These are phyloP conservation scores for Bacidia gigantensis DNA, from an alignment of 495 filamentous ascomycete genomes.

Conservation along the genomic window DNA sequence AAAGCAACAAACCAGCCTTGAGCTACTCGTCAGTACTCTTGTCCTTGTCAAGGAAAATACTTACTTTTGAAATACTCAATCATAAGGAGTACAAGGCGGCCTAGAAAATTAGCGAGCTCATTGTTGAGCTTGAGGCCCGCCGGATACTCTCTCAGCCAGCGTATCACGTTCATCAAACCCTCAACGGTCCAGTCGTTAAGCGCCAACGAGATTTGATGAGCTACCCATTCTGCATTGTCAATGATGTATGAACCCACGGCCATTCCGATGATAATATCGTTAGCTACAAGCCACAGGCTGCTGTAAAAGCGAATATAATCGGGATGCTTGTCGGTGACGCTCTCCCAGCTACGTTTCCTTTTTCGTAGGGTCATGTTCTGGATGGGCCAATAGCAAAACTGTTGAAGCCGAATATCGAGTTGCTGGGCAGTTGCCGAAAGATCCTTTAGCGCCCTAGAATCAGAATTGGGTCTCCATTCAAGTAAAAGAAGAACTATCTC, in stretches of 20 bases:
- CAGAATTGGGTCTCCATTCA: constrained; percentile 74
- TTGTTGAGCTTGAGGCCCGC: constrained; percentile 96
- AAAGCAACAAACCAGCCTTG: constrained; percentile 62
- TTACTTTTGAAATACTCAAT: constrained; percentile 90
- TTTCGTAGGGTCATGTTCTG: constrained; percentile 85
- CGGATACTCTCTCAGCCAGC: constrained; percentile 95
- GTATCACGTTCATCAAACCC: constrained; percentile 76
- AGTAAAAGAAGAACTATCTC: constrained; percentile 67
- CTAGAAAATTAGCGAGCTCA: constrained; percentile 84
- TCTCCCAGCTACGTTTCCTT: constrained; percentile 86
- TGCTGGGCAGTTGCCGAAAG: constrained; percentile 97
- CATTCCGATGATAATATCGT: constrained; percentile 97
- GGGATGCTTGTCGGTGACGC: constrained; percentile 85
- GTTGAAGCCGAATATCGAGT: constrained; percentile 91
- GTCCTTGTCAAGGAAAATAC: constrained; percentile 13
- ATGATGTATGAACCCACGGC: constrained; percentile 94
- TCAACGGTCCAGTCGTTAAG: constrained; percentile 77
- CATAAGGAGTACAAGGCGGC: constrained; percentile 92
- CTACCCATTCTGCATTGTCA: constrained; percentile 80
- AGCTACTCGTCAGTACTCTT: constrained; percentile 11
- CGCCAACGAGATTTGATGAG: constrained; percentile 63
- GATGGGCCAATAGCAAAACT: constrained; percentile 98
- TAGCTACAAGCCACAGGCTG: constrained; percentile 95
- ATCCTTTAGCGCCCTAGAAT: constrained; percentile 80
- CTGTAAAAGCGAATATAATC: constrained; percentile 99